Evolutionary conservation across 768 basidiomycete species (phyloP), one percentile per base, ranked within the genome.

Genomic region (Ramaria sp.): DNA sequence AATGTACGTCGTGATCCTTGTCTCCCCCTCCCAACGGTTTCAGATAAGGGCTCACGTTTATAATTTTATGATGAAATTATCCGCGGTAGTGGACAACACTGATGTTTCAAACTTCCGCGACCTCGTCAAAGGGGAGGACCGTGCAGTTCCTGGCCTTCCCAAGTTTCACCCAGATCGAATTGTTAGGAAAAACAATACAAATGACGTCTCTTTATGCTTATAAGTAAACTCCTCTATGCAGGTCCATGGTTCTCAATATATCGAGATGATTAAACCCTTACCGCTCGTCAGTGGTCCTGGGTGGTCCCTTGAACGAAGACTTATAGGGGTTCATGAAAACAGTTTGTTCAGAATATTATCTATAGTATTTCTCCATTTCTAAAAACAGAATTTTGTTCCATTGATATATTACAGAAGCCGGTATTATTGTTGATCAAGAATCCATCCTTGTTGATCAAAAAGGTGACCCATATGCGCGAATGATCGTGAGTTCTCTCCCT

Each of bases 191-290:
- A n/a, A n/a, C n/a, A n/a, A n/a, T n/a, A n/a, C n/a, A n/a, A n/a
- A n/a, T n/a, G n/a, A n/a, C n/a, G n/a, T n/a, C n/a, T n/a, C n/a
- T n/a, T n/a, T n/a, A n/a, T n/a, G n/a, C n/a, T n/a, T n/a, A n/a
- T n/a, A n/a, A n/a, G n/a, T n/a, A n/a, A n/a, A n/a, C n/a, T n/a
- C n/a, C n/a, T n/a, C n/a, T n/a, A n/a, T n/a, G n/a, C 56, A 88
- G 84, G 82, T 89, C 3, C 89, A 93, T 62, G 89, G 71, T 5
- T 79, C 80, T 10, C 88, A 91, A 65, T 81, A 79, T 6, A 86
- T 93, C 56, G 81, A 92, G 66, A 76, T 90, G 27, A 63, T 93
- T 57, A 85, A 81, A 65, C 78, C 82, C n/a, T 70, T 94, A 48
- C 90, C 90, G 0, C 65, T 75, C 0, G 82, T 79, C 32, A 85